Evolutionary conservation across 1,284 basidiomycete species (phyloP), one percentile per base, ranked within the genome.

Genomic region (Microbotryomycetes sp.): DNA sequence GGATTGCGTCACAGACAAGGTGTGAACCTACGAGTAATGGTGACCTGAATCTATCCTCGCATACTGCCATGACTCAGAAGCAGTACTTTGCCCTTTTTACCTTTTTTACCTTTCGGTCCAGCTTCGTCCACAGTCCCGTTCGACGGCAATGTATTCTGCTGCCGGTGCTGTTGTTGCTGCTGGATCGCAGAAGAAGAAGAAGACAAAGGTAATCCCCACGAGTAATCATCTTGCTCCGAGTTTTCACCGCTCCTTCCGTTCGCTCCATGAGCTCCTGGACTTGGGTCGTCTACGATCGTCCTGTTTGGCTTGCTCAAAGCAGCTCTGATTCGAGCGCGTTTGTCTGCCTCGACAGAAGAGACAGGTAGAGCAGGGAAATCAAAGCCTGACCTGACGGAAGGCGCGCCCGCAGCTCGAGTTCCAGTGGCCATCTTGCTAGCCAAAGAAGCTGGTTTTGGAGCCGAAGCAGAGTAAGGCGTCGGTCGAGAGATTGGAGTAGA

Each of bases 291-390:
- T n/a, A 50, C 7, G 13, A 62, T 54, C 24, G 66, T 59, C 28
- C 46, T 23, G 11, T 47, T 50, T 11, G 66, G 60, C 45, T 61
- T 65, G 3, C 45, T 28, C 3, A 65, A n/a, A 18, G 63, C 66
- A 0, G 63, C 63, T 15, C 54, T 27, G 47, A 67, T 62, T 16
- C 63, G 28, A 7, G 66, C 66, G 0, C 66, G 45, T 1, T 35
- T 41, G 13, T 67, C 63, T 6, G 45, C 23, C 26, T 56, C 60
- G 7, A 50, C 45, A 1, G 53, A 21, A 1, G 62, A 56, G 0
- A 51, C 5, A 4, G 58, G 63, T 16, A 67, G 41, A 16, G 58
- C 54, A 21, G 66, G 66, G 51, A 67, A 67, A 5, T 65, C 66
- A 26, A 58, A 21, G 16, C 60, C 58, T 13, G 26, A 45, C 11